Conservation (phyloP, 495 filamentous ascomycete species). For the Neurospora sp. region DNA sequence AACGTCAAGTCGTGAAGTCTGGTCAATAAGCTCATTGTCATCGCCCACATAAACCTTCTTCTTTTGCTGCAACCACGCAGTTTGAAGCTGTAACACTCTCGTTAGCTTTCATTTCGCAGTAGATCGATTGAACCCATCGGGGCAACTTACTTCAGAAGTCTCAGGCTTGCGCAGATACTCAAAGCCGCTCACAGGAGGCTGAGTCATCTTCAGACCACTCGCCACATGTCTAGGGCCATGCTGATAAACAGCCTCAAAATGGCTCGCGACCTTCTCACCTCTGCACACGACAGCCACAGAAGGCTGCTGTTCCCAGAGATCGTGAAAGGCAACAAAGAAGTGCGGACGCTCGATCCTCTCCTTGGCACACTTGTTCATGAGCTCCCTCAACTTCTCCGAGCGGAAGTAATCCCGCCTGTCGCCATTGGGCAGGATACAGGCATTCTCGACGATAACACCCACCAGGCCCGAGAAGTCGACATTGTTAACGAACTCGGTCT, state of each 20-base stretch:
- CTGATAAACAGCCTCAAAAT: constrained; percentile 17
- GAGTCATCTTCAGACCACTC: neutral
- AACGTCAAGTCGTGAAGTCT: constrained; percentile 10
- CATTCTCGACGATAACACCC: constrained; percentile 41
- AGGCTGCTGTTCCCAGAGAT: constrained; percentile 12
- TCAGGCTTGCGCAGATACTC: constrained; percentile 15
- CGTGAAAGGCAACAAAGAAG: constrained; percentile 19
- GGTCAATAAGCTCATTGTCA: neutral
- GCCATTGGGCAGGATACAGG: constrained; percentile 37
- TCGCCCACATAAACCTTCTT: constrained; percentile 4
- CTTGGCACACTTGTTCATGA: constrained; percentile 19
- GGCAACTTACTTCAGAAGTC: constrained; percentile 8
- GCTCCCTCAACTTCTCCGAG: constrained; percentile 28
- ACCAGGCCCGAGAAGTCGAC: constrained; percentile 7
- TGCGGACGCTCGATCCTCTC: constrained; percentile 6
- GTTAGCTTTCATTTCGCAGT: neutral
- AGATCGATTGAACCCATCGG: neutral
- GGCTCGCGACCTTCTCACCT: constrained; percentile 14
- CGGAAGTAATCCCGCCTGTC: constrained; percentile 43
- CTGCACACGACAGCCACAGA: constrained; percentile 14
- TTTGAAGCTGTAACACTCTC: constrained; percentile 10
- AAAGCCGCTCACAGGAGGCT: constrained; percentile 14
- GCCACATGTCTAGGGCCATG: constrained; percentile 8
- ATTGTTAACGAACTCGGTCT: neutral
- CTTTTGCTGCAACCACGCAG: constrained; percentile 10